phyloP scores from a whole-genome alignment of 306 rosid species.

The Ziziphus jujuba region DNA sequence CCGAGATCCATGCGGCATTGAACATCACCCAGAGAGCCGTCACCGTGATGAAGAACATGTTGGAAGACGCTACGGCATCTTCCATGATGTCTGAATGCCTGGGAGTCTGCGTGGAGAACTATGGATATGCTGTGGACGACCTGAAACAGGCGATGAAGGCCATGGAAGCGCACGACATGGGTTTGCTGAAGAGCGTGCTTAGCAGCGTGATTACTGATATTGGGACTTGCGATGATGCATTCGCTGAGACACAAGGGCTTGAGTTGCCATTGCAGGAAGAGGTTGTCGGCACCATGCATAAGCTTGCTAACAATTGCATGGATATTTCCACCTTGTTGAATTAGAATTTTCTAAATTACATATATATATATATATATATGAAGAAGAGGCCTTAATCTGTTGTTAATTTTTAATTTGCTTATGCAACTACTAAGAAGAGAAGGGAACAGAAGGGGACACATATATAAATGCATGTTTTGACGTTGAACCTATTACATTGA shows the following conservation, averaged over 20 bases:
- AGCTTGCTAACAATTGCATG: constrained; percentile 21
- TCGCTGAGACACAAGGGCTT: constrained; percentile 7
- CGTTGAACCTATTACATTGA: no score
- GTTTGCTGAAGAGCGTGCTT: constrained; percentile 5
- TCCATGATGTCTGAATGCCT: not conserved
- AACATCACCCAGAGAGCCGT: not conserved
- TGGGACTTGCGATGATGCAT: constrained; percentile 24
- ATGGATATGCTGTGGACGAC: constrained; percentile 1
- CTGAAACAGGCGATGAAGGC: constrained; percentile 8
- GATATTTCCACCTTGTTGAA: constrained; percentile 13
- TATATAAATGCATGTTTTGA: no score
- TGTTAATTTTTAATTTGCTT: no score
- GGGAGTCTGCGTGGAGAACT: constrained; percentile 9
- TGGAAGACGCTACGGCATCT: not conserved
- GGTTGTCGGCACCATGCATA: not conserved
- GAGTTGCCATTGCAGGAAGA: constrained; percentile 15
- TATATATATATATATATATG: no score
- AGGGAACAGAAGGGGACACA: no score
- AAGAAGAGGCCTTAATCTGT: no score
- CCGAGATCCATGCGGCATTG: constrained; percentile 7
- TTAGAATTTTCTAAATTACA: not conserved
- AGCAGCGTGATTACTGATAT: constrained; percentile 21
- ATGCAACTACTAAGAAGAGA: no score
- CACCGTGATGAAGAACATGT: not conserved
- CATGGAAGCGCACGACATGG: constrained; percentile 1